Percentiles rank a stretch among this genome's conserved stretches.
Evolutionary conservation across 2,329 filamentous ascomycete species (phyloP).

Genomic region (Phaeosphaeriaceae sp.): DNA sequence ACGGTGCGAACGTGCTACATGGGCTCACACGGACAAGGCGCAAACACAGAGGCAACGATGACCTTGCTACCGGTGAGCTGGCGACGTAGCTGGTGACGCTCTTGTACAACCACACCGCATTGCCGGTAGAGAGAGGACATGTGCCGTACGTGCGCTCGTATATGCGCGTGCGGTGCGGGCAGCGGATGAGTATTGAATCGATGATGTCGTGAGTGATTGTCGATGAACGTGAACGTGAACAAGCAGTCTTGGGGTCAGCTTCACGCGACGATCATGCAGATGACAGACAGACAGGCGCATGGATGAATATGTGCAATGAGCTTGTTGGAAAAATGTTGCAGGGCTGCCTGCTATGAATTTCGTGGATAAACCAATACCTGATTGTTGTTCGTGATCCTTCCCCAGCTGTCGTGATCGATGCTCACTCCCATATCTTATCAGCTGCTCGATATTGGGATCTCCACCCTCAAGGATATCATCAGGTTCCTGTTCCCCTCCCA

Average conservation of each 20-base stretch:
- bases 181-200: not conserved
- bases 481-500: conserved; percentile 9
- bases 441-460: conserved; percentile 1
- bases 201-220: conserved; percentile 6
- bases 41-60: not conserved
- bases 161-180: conserved; percentile 4
- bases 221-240: not conserved
- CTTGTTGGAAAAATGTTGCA: conserved; percentile 1
- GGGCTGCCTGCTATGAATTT: conserved; percentile 4
- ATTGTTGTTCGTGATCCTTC: not conserved
- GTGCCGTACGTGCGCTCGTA: conserved; percentile 4
- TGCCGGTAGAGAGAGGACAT: conserved; percentile 1
- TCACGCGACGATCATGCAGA: conserved; percentile 1
- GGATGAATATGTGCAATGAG: not conserved
- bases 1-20: not conserved
- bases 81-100: conserved; percentile 1
- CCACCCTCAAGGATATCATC: conserved; percentile 7
- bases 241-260: not conserved
- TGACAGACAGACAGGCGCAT: not conserved
- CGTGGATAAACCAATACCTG: not conserved
- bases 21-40: conserved; percentile 1
- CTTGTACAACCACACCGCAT: conserved; percentile 2
- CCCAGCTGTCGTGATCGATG: not conserved
- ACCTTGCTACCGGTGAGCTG: conserved; percentile 10
- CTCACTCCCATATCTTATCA: conserved; percentile 1